These are phyloP conservation scores for Beauveria brongniartii DNA, from an alignment of 2,329 filamentous ascomycete genomes.

Conservation along the genomic window DNA sequence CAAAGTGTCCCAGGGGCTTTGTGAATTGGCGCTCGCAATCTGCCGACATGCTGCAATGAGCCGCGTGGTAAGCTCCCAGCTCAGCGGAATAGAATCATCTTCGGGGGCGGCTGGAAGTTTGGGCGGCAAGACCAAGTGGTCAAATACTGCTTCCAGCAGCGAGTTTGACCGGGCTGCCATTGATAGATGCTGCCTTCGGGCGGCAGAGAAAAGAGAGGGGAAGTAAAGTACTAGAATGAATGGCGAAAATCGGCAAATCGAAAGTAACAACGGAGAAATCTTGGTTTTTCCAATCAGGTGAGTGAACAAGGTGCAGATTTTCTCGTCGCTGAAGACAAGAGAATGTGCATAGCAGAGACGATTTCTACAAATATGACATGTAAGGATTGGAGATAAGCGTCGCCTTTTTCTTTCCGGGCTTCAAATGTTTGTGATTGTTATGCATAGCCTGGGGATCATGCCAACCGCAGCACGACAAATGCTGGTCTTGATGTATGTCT, in stretches of 20 bases:
- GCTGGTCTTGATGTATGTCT: background rate
- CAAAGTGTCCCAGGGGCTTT: background rate
- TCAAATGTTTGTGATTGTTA: background rate
- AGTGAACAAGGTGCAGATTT: background rate
- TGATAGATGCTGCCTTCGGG: too few relatives aligned
- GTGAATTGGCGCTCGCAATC: background rate
- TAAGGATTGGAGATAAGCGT: background rate
- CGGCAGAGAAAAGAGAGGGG: too few relatives aligned
- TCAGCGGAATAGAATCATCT: background rate
- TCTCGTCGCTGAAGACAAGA: background rate
- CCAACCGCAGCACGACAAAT: background rate
- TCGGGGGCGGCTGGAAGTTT: background rate
- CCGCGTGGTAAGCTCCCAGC: background rate
- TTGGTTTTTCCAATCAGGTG: background rate
- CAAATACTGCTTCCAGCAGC: background rate
- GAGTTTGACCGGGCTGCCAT: background rate
- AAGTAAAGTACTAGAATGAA: too few relatives aligned
- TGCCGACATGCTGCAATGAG: background rate
- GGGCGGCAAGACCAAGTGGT: background rate
- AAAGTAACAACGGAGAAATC: too few relatives aligned
- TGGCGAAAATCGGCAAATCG: too few relatives aligned
- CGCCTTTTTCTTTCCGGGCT: background rate
- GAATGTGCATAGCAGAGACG: background rate
- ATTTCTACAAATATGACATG: background rate
- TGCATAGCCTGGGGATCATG: background rate